Evolutionary conservation across 306 rosid genomes (phyloP).

Genomic region (Fagus crenata): DNA sequence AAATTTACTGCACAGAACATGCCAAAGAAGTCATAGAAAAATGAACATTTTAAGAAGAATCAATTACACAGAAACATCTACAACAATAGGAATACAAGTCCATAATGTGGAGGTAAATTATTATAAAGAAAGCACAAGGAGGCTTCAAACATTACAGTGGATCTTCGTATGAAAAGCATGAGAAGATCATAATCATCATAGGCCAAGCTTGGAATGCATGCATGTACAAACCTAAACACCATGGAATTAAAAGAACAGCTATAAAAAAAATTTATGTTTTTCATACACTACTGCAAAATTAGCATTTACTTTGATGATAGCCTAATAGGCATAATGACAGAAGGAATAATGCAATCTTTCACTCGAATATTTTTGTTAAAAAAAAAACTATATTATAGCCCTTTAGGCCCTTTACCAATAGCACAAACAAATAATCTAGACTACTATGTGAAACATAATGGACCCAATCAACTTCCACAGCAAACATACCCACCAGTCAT

Average conservation of each 20-base stretch:
- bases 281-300: background rate
- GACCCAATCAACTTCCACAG: background rate
- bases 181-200: background rate
- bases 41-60: background rate
- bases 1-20: background rate
- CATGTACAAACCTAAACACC: background rate
- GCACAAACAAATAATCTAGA: background rate
- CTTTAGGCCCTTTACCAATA: background rate
- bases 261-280: background rate
- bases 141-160: background rate
- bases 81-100: background rate
- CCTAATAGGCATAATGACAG: background rate
- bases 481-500: background rate
- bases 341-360: background rate
- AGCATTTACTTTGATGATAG: background rate
- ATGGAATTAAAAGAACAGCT: background rate
- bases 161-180: background rate
- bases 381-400: background rate
- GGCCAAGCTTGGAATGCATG: background rate
- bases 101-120: background rate
- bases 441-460: background rate
- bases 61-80: background rate
- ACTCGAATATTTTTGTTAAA: background rate
- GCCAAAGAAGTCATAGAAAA: background rate
- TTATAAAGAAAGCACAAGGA: background rate